Percentiles rank a stretch among this genome's conserved stretches.
Evolutionary conservation across 345 rosid genomes (phyloP).

Genomic region (Syzygium jambos): DNA sequence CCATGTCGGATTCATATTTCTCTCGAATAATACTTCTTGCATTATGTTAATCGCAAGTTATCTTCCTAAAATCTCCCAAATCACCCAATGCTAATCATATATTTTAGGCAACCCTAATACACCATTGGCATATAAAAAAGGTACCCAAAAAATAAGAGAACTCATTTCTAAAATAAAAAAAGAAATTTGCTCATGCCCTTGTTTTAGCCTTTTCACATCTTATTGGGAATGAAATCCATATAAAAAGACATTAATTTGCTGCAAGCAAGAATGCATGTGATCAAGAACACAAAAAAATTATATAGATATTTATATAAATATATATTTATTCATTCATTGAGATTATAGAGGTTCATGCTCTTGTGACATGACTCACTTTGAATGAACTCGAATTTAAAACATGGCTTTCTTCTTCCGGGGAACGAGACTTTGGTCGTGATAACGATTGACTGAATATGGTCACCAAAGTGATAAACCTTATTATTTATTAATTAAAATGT

Average conservation of each 20-base stretch:
- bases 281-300: not conserved
- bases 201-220: not conserved
- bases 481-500: not conserved
- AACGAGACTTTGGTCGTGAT: not conserved
- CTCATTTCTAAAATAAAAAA: not conserved
- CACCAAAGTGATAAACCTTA: not conserved
- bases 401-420: not conserved
- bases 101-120: not conserved
- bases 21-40: not conserved
- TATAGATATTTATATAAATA: not conserved
- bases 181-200: not conserved
- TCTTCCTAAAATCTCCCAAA: not conserved
- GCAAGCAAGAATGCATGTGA: not conserved
- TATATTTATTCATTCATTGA: not conserved
- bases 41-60: not conserved
- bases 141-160: not conserved
- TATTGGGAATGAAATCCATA: too few relatives aligned
- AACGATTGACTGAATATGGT: not conserved
- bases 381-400: not conserved
- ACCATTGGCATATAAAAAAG: not conserved
- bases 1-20: not conserved
- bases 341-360: not conserved
- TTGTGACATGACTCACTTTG: not conserved
- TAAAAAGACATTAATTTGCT: not conserved
- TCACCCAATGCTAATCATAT: not conserved